Percentiles rank a stretch among this genome's conserved stretches.
These are phyloP conservation scores for Diddensiella santjacobensis DNA, from an alignment of 805 yeast genomes.

Conservation along the genomic window DNA sequence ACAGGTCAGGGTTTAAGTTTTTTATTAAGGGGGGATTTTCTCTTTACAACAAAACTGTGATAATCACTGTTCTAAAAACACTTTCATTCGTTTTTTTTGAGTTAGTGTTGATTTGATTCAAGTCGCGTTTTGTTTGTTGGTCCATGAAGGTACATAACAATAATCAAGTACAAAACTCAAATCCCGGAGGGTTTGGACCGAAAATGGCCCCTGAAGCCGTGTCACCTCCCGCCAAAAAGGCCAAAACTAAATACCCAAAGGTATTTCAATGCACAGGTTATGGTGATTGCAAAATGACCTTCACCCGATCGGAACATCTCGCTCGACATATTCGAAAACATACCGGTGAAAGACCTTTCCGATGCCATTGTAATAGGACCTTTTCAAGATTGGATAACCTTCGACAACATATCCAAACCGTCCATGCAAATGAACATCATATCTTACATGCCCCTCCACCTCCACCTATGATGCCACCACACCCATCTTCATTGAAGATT, in stretches of 20 bases:
- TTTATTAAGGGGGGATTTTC: too few species aligned
- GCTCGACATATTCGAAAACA: slow-evolving; percentile 91
- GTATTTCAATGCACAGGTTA: slow-evolving; percentile 83
- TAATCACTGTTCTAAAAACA: too few species aligned
- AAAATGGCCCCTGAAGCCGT: background rate
- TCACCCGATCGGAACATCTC: slow-evolving; percentile 86
- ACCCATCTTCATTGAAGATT: background rate
- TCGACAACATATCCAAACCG: slow-evolving; percentile 88
- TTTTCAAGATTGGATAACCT: slow-evolving; percentile 84
- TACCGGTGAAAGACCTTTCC: slow-evolving; percentile 91
- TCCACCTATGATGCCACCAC: slow-evolving; percentile 14
- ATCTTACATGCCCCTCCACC: slow-evolving; percentile 25
- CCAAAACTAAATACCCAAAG: slow-evolving; percentile 36
- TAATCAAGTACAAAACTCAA: too few species aligned
- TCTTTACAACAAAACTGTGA: too few species aligned
- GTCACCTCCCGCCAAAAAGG: slow-evolving; percentile 12
- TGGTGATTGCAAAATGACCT: slow-evolving; percentile 82
- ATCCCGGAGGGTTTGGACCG: background rate
- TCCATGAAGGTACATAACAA: too few species aligned
- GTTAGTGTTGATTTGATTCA: too few species aligned
- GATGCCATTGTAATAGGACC: slow-evolving; percentile 72
- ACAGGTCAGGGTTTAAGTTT: too few species aligned
- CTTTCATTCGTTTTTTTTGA: too few species aligned
- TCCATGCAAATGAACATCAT: slow-evolving; percentile 52
- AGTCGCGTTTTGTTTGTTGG: too few species aligned